phyloP scores from a whole-genome alignment of 2,329 filamentous ascomycete genomes.

The Drechslerella stenobrocha region DNA sequence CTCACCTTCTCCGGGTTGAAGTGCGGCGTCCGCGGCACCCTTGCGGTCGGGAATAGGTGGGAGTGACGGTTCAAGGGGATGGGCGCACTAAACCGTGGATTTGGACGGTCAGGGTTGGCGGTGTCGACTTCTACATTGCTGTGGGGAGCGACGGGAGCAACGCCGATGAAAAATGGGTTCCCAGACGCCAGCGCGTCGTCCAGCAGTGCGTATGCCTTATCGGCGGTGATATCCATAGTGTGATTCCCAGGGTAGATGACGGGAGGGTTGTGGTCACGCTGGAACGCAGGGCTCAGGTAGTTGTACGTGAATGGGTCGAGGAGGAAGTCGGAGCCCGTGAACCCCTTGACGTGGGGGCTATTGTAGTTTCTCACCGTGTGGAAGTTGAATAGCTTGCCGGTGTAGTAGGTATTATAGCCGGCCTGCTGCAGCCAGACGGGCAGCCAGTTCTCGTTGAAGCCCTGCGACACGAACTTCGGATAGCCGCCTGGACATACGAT shows the following conservation, averaged over 20 bases:
- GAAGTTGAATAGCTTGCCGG: conserved; percentile 72
- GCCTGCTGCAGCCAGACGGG: conserved; percentile 71
- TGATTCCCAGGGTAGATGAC: conserved; percentile 63
- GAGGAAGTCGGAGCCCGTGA: conserved; percentile 64
- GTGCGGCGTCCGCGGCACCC: conserved; percentile 65
- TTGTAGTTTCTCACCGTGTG: conserved; percentile 67
- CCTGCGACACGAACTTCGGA: conserved; percentile 67
- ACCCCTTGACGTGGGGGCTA: conserved; percentile 63
- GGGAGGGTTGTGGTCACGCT: conserved; percentile 64
- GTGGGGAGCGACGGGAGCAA: conserved; percentile 70
- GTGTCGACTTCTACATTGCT: conserved; percentile 59
- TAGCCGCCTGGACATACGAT: conserved; percentile 61
- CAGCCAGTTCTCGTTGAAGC: conserved; percentile 69
- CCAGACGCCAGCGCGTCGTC: conserved; percentile 63
- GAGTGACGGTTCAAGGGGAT: conserved; percentile 66
- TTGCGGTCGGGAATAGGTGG: conserved; percentile 65
- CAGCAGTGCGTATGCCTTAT: conserved; percentile 65
- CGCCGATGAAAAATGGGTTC: conserved; percentile 68
- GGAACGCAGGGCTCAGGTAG: conserved; percentile 68
- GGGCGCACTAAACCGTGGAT: conserved; percentile 58
- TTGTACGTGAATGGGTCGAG: conserved; percentile 70
- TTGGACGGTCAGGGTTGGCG: conserved; percentile 51
- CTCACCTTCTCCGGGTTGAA: conserved; percentile 68
- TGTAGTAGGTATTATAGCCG: conserved; percentile 73
- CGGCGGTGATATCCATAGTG: conserved; percentile 64